Evolutionary conservation across 225 moss, liverwort and hornwort species (phyloP).

Genomic region (Takakia lepidozioides): DNA sequence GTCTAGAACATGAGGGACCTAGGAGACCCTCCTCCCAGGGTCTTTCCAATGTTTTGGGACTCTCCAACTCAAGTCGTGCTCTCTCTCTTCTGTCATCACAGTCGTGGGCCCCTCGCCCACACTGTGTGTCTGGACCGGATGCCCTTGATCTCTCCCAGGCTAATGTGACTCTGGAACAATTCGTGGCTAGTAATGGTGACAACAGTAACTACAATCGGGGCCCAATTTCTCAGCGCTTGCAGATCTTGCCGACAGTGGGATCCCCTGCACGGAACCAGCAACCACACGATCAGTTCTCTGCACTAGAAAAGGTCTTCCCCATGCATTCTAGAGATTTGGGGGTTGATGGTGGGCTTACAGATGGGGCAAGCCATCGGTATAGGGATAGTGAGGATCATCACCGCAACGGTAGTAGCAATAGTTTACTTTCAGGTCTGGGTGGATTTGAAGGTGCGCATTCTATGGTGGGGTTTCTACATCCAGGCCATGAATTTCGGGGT

Average conservation of each 20-base stretch:
- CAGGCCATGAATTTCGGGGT: conserved; percentile 24
- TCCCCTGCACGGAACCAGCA: conserved; percentile 22
- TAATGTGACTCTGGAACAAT: conserved; percentile 50
- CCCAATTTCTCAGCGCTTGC: conserved; percentile 45
- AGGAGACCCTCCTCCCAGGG: conserved; percentile 44
- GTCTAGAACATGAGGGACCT: conserved; percentile 41
- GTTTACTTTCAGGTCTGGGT: conserved; percentile 26
- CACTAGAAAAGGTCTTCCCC: conserved; percentile 26
- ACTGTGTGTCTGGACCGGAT: too few species aligned
- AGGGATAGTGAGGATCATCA: neutral
- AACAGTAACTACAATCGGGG: conserved; percentile 37
- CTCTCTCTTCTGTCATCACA: conserved; percentile 99
- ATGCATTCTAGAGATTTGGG: conserved; percentile 25
- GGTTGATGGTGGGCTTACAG: conserved; percentile 17
- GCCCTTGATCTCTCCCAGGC: conserved; percentile 26
- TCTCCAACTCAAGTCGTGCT: conserved; percentile 96
- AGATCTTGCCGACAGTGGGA: conserved; percentile 18
- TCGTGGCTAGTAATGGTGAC: conserved; percentile 56
- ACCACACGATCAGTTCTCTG: conserved; percentile 19
- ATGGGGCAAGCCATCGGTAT: neutral
- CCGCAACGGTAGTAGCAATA: conserved; percentile 12
- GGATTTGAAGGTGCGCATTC: conserved; percentile 35
- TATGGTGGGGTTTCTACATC: conserved; percentile 32
- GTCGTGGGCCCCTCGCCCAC: conserved; percentile 71
- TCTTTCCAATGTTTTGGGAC: conserved; percentile 72